Conservation (phyloP, 2,329 filamentous ascomycete genomes). For the Cladorrhinum sp. region DNA sequence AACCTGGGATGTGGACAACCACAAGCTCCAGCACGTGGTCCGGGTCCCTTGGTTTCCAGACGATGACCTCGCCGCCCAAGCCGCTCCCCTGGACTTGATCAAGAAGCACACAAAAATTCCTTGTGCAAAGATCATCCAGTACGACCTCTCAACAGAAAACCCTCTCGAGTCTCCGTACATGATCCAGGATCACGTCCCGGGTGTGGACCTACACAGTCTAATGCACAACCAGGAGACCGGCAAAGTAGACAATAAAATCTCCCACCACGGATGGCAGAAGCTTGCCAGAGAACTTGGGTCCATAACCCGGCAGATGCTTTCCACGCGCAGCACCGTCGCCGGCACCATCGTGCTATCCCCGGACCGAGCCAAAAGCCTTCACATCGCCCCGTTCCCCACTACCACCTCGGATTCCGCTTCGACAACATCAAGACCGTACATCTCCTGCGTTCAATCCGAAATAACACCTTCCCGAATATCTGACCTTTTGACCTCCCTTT, state of each 20-base stretch:
- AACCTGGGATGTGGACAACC: not conserved
- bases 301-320: not conserved
- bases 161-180: not conserved
- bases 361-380: not conserved
- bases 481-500: not conserved
- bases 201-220: not conserved
- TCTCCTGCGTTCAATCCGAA: not conserved
- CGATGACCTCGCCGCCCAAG: slow-evolving; percentile 10
- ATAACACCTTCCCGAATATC: no score
- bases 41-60: slow-evolving; percentile 3
- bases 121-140: slow-evolving; percentile 9
- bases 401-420: not conserved
- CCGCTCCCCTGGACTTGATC: slow-evolving; percentile 14
- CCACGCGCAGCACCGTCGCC: not conserved
- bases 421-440: not conserved
- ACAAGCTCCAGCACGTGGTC: not conserved
- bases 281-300: not conserved
- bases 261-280: not conserved
- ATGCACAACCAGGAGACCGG: not conserved
- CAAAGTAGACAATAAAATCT: not conserved
- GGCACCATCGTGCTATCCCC: not conserved
- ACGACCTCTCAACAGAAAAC: not conserved
- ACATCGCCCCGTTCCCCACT: not conserved
- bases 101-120: slow-evolving; percentile 11
- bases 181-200: not conserved